Evolutionary conservation across 1,139 yeast genomes (phyloP).

Genomic region (Sugiyamaella xylanicola): DNA sequence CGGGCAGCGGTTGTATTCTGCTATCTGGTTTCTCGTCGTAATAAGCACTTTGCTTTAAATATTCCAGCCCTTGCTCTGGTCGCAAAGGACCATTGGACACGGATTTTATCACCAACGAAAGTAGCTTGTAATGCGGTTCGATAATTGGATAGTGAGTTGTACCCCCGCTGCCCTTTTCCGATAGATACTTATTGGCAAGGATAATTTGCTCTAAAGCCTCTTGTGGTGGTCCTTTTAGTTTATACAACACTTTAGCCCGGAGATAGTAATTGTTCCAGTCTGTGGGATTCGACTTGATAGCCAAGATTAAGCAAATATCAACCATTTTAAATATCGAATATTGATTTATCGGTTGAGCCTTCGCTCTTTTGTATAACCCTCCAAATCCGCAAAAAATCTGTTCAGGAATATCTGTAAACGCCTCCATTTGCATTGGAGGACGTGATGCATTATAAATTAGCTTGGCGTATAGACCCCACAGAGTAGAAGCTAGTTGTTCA

Average conservation of each 20-base stretch:
- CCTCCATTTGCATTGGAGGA: conserved; percentile 61
- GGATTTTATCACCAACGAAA: conserved; percentile 62
- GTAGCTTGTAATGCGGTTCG: conserved; percentile 73
- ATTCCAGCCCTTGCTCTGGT: conserved; percentile 45
- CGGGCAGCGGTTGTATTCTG: not conserved
- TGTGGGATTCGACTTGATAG: conserved; percentile 42
- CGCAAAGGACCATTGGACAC: conserved; percentile 46
- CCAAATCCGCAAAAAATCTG: conserved; percentile 31
- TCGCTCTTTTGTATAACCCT: conserved; percentile 17
- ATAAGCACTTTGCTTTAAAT: conserved; percentile 41
- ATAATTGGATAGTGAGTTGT: conserved; percentile 51
- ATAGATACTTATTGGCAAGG: conserved; percentile 43
- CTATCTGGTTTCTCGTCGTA: conserved; percentile 20
- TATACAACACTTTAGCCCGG: conserved; percentile 61
- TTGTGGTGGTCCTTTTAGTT: conserved; percentile 39
- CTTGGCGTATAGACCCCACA: conserved; percentile 62
- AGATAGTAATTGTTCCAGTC: conserved; percentile 69
- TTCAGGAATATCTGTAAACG: conserved; percentile 35
- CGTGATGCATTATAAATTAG: conserved; percentile 60
- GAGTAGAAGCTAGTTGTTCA: conserved; percentile 47
- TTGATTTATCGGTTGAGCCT: conserved; percentile 18
- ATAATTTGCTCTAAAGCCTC: conserved; percentile 34
- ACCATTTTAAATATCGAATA: conserved; percentile 26
- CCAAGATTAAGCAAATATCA: conserved; percentile 31
- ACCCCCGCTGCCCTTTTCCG: conserved; percentile 37